Percentiles rank a stretch among this genome's conserved stretches.
Evolutionary conservation across 179 eudicot genomes (phyloP).

Genomic region (Amaranthus tricolor): DNA sequence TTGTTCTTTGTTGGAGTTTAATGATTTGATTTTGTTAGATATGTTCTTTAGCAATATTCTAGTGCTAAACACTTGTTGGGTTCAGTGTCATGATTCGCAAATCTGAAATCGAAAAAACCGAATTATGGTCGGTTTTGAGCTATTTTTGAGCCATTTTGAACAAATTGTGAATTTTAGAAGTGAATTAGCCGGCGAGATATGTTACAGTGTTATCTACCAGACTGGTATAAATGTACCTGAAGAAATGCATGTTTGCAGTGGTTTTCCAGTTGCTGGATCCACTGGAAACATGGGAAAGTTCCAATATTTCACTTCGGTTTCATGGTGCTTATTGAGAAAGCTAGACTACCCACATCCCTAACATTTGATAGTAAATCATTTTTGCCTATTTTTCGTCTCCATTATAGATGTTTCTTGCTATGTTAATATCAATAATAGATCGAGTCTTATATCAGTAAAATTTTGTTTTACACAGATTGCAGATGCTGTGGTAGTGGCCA

Average conservation of each 20-base stretch:
- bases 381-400: background rate
- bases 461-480: conserved; percentile 51
- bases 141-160: no score
- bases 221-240: background rate
- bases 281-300: background rate
- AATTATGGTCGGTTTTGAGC: no score
- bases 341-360: background rate
- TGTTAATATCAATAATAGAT: background rate
- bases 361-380: background rate
- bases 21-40: background rate
- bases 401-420: background rate
- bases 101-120: no score
- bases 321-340: background rate
- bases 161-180: no score
- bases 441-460: conserved; percentile 2
- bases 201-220: no score
- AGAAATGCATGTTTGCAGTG: background rate
- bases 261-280: background rate
- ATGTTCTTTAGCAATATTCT: background rate
- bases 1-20: background rate
- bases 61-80: background rate
- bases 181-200: no score
- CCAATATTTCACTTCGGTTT: background rate
- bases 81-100: no score
- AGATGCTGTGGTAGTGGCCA: conserved; percentile 94